Evolutionary conservation across 306 rosid species (phyloP).

Genomic region (Sindora glabra): DNA sequence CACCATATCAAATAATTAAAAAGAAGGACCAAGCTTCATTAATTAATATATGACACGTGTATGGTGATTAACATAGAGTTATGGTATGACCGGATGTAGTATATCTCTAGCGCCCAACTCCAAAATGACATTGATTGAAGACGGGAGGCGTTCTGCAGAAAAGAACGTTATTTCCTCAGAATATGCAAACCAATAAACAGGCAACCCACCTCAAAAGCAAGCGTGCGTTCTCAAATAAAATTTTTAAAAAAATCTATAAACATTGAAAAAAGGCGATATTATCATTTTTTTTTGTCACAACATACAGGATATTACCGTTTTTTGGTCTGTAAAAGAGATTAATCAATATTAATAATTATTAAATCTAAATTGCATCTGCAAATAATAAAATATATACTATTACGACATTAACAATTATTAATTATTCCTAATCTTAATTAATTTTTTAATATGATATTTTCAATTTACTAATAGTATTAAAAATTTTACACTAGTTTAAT

Average conservation of each 20-base stretch:
- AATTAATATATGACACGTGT: background rate
- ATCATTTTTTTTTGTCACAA: too few species aligned
- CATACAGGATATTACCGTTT: too few species aligned
- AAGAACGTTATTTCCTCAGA: slow-evolving; percentile 12
- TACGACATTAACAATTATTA: too few species aligned
- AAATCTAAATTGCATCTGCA: too few species aligned
- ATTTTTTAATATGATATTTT: too few species aligned
- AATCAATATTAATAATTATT: too few species aligned
- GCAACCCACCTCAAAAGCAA: slow-evolving; percentile 9
- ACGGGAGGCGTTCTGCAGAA: slow-evolving; percentile 9
- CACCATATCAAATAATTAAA: background rate
- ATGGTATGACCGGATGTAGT: background rate
- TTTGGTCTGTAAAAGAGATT: too few species aligned
- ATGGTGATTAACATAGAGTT: background rate
- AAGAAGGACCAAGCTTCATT: background rate
- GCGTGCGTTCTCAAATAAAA: slow-evolving; percentile 48
- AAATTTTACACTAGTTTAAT: too few species aligned
- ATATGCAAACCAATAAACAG: slow-evolving; percentile 13
- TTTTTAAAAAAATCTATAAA: slow-evolving; percentile 6
- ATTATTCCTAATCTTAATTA: too few species aligned
- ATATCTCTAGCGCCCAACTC: background rate
- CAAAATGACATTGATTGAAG: slow-evolving; percentile 20
- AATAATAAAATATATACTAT: too few species aligned
- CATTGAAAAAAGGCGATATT: background rate
- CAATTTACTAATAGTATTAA: too few species aligned